These are phyloP conservation scores for Fomitopsis palustris DNA, from an alignment of 1,284 basidiomycete genomes.

Conservation along the genomic window DNA sequence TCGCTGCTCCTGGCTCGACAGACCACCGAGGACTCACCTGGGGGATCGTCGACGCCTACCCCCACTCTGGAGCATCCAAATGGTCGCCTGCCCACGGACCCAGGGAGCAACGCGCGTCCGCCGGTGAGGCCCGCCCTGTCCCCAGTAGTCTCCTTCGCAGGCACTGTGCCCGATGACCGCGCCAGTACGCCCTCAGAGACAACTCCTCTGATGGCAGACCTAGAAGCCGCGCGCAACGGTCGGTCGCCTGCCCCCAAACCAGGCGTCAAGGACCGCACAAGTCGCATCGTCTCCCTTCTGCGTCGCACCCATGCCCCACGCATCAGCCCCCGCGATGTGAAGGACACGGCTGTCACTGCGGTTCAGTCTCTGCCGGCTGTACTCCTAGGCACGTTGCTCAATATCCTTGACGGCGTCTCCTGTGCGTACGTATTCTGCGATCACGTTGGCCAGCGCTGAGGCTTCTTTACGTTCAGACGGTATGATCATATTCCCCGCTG, in stretches of 20 bases:
- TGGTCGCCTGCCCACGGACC: background rate
- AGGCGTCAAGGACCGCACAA: constrained; percentile 14
- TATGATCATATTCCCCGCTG: constrained; percentile 90
- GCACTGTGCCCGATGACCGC: background rate
- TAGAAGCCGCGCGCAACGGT: constrained; percentile 21
- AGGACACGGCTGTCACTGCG: constrained; percentile 30
- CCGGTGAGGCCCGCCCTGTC: background rate
- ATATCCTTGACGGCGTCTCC: constrained; percentile 91
- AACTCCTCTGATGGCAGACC: constrained; percentile 23
- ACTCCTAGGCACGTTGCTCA: constrained; percentile 82
- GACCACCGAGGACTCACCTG: constrained; percentile 7
- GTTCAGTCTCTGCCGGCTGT: constrained; percentile 75
- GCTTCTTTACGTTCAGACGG: constrained; percentile 44
- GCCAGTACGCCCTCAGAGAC: constrained; percentile 13
- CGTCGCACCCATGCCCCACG: background rate
- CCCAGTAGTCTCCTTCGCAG: background rate
- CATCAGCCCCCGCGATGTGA: constrained; percentile 1
- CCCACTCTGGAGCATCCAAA: constrained; percentile 7
- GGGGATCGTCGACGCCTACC: constrained; percentile 8
- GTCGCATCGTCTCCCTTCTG: constrained; percentile 1
- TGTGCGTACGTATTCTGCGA: constrained; percentile 48
- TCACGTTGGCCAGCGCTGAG: background rate
- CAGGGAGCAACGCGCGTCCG: background rate
- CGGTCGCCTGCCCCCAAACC: constrained; percentile 10
- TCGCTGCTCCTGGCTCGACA: constrained; percentile 38